phyloP scores from a whole-genome alignment of 2,329 filamentous ascomycete genomes.

The Cadophora sp. region DNA sequence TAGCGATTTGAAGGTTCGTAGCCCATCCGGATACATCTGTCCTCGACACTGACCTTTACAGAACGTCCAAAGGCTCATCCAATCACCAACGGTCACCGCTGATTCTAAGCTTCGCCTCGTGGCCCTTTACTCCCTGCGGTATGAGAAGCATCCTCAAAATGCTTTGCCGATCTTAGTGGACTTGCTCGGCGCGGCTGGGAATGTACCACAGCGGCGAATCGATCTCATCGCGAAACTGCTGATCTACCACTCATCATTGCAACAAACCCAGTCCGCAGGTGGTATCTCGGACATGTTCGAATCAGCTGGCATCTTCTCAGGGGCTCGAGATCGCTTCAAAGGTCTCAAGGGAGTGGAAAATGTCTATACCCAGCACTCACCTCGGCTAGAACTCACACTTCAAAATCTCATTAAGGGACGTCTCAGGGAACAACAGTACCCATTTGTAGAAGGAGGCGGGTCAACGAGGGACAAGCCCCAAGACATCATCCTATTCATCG shows the following conservation, averaged over 20 bases:
- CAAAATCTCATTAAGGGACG: slow-evolving; percentile 94
- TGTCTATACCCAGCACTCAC: slow-evolving; percentile 97
- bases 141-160: slow-evolving; percentile 85
- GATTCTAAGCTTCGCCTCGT: slow-evolving; percentile 90
- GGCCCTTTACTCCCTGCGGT: slow-evolving; percentile 92
- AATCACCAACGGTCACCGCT: slow-evolving; percentile 75
- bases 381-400: slow-evolving; percentile 83
- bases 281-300: slow-evolving; percentile 94
- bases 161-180: slow-evolving; percentile 86
- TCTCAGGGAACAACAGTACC: slow-evolving; percentile 85
- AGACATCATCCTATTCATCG: slow-evolving; percentile 93
- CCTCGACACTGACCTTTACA: slow-evolving; percentile 48
- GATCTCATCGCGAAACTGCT: slow-evolving; percentile 84
- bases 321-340: slow-evolving; percentile 86
- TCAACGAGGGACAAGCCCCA: slow-evolving; percentile 94
- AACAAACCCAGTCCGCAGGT: slow-evolving; percentile 74
- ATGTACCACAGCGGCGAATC: slow-evolving; percentile 76
- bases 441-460: slow-evolving; percentile 88
- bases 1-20: slow-evolving; percentile 81
- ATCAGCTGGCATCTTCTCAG: slow-evolving; percentile 87
- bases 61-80: slow-evolving; percentile 86
- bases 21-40: not conserved
- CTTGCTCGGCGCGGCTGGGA: slow-evolving; percentile 83
- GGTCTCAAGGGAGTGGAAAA: slow-evolving; percentile 98
- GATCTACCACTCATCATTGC: slow-evolving; percentile 84